Evolutionary conservation across 257 asterid genomes (phyloP), one percentile per base, ranked within the genome.

Genomic region (Craterostigma plantagineum): DNA sequence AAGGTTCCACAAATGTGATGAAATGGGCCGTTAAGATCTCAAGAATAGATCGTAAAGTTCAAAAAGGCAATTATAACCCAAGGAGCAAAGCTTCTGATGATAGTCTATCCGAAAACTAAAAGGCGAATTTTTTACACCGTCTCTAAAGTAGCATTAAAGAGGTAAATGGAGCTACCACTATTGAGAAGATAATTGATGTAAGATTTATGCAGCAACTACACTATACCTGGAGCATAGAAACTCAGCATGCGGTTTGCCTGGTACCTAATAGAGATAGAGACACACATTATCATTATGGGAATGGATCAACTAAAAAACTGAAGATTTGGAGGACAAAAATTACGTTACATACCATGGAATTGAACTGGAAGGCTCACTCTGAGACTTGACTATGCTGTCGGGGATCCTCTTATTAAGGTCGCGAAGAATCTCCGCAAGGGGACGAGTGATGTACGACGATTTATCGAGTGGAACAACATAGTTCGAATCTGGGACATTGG

Each of bases 161-260:
- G 30, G 30, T 23, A 23, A 23, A 2, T 23, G 30, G 30, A 23
- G 30, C 30, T 23, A 23, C 30, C 4, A 23, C 6, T 23, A 23
- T 23, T 6, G 30, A 23, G 6, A 23, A 23, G 30, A 23, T 23
- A 23, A 23, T 6, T 23, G 30, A 23, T 23, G 30, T 2, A 23
- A 23, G 30, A 23, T 23, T 23, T 23, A 23, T 23, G 30, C 30
- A 23, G 30, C 30, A 23, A 23, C 30, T 2, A 23, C 46, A n/a
- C n/a, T n/a, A n/a, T 50, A 80, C 96, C 96, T 63, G 96, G 96
- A 55, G 96, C 96, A 67, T 85, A 76, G 63, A 85, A 85, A 63
- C 96, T 85, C 68, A 85, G 65, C 96, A 85, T 72, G 40, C 96
- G 91, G 51, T 85, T 85, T 52, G 96, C 96, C 35, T 85, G 96